A percentile compares a stretch with the other conserved stretches of the same genome.
Conservation (phyloP, 2,329 filamentous ascomycete genomes). For the Ascochyta viciae-villosae region DNA sequence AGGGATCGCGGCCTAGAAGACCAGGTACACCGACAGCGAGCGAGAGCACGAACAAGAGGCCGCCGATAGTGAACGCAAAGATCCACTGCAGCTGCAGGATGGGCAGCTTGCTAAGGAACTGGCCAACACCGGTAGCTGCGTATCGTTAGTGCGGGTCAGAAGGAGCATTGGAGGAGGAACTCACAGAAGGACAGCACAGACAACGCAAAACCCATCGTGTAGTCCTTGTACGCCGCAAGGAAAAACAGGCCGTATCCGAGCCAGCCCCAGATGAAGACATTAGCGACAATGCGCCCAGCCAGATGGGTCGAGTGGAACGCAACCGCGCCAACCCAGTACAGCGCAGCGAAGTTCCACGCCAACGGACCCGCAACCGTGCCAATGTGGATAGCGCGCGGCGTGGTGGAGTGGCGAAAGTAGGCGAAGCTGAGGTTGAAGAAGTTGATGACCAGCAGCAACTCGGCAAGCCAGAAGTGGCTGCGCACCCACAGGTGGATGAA, state of each 20-base stretch:
- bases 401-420: constrained; percentile 80
- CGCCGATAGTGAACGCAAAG: constrained; percentile 86
- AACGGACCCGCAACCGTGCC: constrained; percentile 79
- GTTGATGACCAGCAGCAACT: constrained; percentile 79
- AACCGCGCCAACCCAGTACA: constrained; percentile 90
- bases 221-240: constrained; percentile 74
- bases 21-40: constrained; percentile 69
- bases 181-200: constrained; percentile 74
- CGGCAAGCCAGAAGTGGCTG: constrained; percentile 75
- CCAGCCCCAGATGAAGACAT: constrained; percentile 87
- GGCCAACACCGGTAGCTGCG: constrained; percentile 74
- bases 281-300: constrained; percentile 79
- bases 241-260: constrained; percentile 79
- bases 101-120: constrained; percentile 75
- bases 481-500: constrained; percentile 86
- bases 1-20: constrained; percentile 65
- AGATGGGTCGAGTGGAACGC: constrained; percentile 72
- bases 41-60: constrained; percentile 73
- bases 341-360: constrained; percentile 83
- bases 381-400: constrained; percentile 77
- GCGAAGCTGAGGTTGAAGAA: constrained; percentile 79
- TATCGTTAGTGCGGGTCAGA: neutral
- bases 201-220: constrained; percentile 80
- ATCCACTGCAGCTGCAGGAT: constrained; percentile 88
- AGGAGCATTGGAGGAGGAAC: constrained; percentile 23